Conservation (phyloP, 140 eudicot species). For the Stevia rebaudiana region DNA sequence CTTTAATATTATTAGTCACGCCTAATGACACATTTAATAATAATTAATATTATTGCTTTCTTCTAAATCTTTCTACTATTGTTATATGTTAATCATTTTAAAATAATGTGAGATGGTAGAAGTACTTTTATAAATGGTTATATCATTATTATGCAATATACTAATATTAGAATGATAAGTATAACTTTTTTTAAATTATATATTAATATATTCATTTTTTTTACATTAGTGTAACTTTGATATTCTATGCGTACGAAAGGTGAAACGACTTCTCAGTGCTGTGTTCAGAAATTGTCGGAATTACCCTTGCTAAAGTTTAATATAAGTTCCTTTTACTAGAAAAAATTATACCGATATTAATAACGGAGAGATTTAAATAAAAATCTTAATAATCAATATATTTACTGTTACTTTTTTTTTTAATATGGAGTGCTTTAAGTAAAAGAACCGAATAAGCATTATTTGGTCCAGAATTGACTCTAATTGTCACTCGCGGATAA, state of each 20-base stretch:
- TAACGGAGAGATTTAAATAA: not conserved
- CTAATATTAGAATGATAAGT: not conserved
- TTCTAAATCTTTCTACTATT: not conserved
- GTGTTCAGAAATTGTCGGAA: slow-evolving; percentile 46
- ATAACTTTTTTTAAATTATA: not conserved
- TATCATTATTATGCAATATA: too few relatives aligned
- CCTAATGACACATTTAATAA: slow-evolving; percentile 35
- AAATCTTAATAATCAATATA: not conserved
- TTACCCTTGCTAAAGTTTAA: slow-evolving; percentile 33
- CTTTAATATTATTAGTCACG: slow-evolving; percentile 44
- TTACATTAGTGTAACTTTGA: slow-evolving; percentile 27
- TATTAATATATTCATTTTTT: not conserved
- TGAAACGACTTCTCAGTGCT: slow-evolving; percentile 16
- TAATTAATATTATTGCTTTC: not conserved
- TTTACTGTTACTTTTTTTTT: too few relatives aligned
- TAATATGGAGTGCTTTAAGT: not conserved
- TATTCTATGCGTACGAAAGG: slow-evolving; percentile 34
- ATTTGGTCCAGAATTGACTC: slow-evolving; percentile 12
- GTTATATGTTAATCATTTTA: not conserved
- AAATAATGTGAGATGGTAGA: too few relatives aligned
- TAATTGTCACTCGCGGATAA: slow-evolving; percentile 6
- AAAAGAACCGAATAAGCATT: not conserved
- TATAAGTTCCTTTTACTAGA: slow-evolving; percentile 1
- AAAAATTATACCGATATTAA: not conserved
- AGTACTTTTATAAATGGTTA: too few relatives aligned